These are phyloP conservation scores for Meyerozyma athensensis DNA, from an alignment of 1,139 yeast genomes.

Conservation along the genomic window DNA sequence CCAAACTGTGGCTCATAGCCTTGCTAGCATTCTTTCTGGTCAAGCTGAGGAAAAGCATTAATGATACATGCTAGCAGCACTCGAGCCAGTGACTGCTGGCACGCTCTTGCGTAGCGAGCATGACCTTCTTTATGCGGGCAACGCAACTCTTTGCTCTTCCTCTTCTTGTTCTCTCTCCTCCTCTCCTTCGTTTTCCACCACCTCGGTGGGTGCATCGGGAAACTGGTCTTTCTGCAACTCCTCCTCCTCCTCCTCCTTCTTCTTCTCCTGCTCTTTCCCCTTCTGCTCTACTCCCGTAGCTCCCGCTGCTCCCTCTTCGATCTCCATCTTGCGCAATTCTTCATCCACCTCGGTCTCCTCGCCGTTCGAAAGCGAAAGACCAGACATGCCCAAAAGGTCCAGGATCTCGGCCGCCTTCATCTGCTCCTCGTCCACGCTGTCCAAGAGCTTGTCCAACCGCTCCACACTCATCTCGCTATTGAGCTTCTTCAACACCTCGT, in stretches of 20 bases:
- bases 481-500: slow-evolving; percentile 63
- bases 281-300: neutral
- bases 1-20: too few species aligned
- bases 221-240: neutral
- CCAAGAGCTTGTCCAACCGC: slow-evolving; percentile 76
- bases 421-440: slow-evolving; percentile 78
- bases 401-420: slow-evolving; percentile 68
- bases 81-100: too few species aligned
- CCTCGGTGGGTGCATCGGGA: neutral
- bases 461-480: slow-evolving; percentile 77
- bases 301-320: neutral
- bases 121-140: neutral
- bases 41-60: too few species aligned
- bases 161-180: neutral
- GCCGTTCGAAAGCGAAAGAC: neutral
- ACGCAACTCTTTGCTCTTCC: neutral
- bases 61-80: too few species aligned
- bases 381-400: slow-evolving; percentile 36
- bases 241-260: too few species aligned
- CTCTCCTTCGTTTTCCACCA: neutral
- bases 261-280: neutral
- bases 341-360: slow-evolving; percentile 2
- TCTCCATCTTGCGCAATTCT: neutral
- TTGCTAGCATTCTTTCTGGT: too few species aligned
- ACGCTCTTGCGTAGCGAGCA: too few species aligned